phyloP scores from a whole-genome alignment of 306 rosid genomes.

The Potentilla sterilis region DNA sequence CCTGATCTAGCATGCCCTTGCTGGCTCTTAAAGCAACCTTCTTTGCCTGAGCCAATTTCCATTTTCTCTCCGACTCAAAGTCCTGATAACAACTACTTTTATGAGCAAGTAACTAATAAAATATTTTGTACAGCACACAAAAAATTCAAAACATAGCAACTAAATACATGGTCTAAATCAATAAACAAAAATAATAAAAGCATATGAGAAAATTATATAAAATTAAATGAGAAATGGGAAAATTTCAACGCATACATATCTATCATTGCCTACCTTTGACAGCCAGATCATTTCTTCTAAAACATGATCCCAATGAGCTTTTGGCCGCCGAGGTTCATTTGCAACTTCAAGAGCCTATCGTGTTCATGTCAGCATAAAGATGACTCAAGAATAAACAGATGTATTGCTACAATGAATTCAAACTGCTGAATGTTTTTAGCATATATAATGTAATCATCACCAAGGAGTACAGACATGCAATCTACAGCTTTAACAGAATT shows the following conservation, averaged over 20 bases:
- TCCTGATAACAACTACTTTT: conserved; percentile 54
- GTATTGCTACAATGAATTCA: conserved; percentile 15
- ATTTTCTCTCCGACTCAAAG: conserved; percentile 97
- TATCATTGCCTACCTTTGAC: conserved; percentile 61
- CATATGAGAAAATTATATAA: background rate
- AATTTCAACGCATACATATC: conserved; percentile 27
- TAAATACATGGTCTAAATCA: background rate
- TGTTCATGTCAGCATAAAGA: conserved; percentile 23
- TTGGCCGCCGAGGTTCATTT: conserved; percentile 79
- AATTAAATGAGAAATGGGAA: background rate
- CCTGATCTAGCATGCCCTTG: conserved; percentile 96
- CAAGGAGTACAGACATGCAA: background rate
- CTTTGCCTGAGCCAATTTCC: conserved; percentile 94
- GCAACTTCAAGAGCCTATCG: conserved; percentile 87
- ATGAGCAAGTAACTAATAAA: conserved; percentile 22
- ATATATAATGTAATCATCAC: conserved; percentile 2
- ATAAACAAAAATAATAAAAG: background rate
- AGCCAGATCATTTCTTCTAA: conserved; percentile 98
- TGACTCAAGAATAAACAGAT: conserved; percentile 24
- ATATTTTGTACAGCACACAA: background rate
- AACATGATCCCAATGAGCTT: conserved; percentile 99
- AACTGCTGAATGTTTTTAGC: conserved; percentile 3
- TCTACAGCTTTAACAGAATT: background rate
- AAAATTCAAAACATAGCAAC: background rate
- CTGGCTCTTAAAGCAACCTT: conserved; percentile 90